These are phyloP conservation scores for Neohortaea acidophila DNA, from an alignment of 495 filamentous ascomycete species.

Conservation along the genomic window DNA sequence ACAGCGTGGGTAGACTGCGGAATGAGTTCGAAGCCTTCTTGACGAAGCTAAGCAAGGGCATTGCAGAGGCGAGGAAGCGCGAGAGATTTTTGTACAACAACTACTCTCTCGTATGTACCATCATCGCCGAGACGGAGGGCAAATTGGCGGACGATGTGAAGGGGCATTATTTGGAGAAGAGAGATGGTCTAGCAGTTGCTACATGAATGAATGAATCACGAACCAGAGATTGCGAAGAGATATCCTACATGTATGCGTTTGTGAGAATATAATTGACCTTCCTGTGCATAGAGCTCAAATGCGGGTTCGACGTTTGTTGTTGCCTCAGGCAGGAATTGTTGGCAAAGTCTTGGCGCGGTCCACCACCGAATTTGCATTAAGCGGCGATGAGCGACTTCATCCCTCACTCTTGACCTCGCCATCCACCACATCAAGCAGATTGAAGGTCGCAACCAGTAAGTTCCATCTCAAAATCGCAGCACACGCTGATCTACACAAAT, in stretches of 20 bases:
- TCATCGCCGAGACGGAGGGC: slow-evolving; percentile 68
- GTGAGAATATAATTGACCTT: no score
- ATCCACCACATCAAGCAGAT: background rate
- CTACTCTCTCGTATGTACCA: slow-evolving; percentile 79
- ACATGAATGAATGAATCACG: no score
- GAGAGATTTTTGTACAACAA: slow-evolving; percentile 89
- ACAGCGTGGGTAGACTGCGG: slow-evolving; percentile 59
- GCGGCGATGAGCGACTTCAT: background rate
- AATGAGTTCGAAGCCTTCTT: slow-evolving; percentile 21
- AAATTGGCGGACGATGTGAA: slow-evolving; percentile 64
- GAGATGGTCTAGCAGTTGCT: slow-evolving; percentile 25
- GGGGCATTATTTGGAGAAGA: slow-evolving; percentile 47
- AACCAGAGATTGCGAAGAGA: no score
- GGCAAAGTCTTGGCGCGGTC: background rate
- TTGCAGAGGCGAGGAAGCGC: slow-evolving; percentile 61
- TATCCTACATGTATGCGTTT: no score
- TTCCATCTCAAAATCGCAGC: background rate
- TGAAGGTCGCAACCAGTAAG: slow-evolving; percentile 3
- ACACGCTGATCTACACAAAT: background rate
- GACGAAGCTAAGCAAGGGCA: slow-evolving; percentile 24
- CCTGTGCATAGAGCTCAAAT: no score
- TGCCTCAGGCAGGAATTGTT: background rate
- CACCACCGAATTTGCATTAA: background rate
- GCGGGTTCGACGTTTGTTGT: no score
- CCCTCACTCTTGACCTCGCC: no score